phyloP scores from a whole-genome alignment of 352 stramenopile species.

The Phytophthora tubulina region DNA sequence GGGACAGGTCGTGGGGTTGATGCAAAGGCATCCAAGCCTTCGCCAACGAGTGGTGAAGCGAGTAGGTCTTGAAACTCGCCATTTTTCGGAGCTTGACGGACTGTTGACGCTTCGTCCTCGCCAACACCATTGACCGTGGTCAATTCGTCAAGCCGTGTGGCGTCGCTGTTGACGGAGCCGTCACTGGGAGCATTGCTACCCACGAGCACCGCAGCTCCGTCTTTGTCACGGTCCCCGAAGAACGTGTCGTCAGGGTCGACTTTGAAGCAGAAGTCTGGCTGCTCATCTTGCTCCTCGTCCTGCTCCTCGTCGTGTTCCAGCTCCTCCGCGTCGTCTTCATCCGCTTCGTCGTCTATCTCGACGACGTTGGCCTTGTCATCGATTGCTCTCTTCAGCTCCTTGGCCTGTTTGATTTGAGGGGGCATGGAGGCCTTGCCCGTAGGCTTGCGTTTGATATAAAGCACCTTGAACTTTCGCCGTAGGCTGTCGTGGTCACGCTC shows the following conservation, averaged over 20 bases:
- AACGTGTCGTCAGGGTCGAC: neutral
- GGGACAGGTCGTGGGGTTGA: too few relatives aligned
- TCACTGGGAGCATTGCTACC: too few relatives aligned
- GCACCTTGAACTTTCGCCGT: constrained; percentile 14
- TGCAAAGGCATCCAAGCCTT: neutral
- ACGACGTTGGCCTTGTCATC: constrained; percentile 6
- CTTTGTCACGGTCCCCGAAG: neutral
- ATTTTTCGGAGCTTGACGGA: too few relatives aligned
- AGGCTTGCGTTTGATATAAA: constrained; percentile 7
- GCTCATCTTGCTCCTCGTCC: neutral
- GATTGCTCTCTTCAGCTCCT: neutral
- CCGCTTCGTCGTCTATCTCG: neutral
- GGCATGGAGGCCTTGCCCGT: neutral
- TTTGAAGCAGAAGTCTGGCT: neutral
- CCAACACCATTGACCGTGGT: too few relatives aligned
- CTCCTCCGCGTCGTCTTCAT: neutral
- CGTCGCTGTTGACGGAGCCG: too few relatives aligned
- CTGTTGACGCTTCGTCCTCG: too few relatives aligned
- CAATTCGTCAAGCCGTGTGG: too few relatives aligned
- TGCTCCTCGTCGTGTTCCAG: too few relatives aligned
- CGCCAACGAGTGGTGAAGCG: too few relatives aligned
- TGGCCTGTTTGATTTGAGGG: neutral
- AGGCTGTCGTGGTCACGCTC: neutral
- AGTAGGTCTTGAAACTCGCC: too few relatives aligned
- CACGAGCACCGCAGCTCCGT: too few relatives aligned